Evolutionary conservation across 2,329 filamentous ascomycete genomes (phyloP), one percentile per base, ranked within the genome.

Genomic region (Kalmusia sp.): DNA sequence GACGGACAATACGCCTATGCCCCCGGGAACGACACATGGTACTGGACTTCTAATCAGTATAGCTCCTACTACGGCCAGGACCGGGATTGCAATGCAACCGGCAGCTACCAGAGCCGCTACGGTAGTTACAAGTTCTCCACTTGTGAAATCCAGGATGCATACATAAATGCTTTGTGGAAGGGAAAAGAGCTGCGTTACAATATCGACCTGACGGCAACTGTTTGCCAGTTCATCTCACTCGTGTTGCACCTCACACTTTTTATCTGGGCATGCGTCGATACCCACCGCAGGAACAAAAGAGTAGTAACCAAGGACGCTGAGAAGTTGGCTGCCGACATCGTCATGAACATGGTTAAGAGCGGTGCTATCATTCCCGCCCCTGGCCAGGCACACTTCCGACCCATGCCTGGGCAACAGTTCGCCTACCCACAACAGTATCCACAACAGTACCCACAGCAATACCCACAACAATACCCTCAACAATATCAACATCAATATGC

Each of bases 191-290:
- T 60, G 27, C 69, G 65, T 19, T 56, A 50, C 8, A 58, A 54
- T 7, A 48, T 67, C 14, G 57, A 63, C 41, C 43, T 67, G 11
- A 63, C 63, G 4, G 70, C 50, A 1, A 58, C 61, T 6, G 70
- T 69, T 8, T 70, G 68, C 43, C 70, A 73, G 35, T 72, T 65
- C 50, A 46, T 73, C 6, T 55, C 54, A 2, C 30, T 75, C 15
- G 14, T 67, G 1, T 39, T 74, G 33, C 73, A 76, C 44, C 65
- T 76, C 43, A 56, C 55, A 1, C 61, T 75, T 3, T 76, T 76
- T 52, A 56, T 75, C 9, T 75, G 72, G 70, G 73, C 73, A 1
- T 76, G 73, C 28, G 65, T 74, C 6, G 73, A 76, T 40, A 71
- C 69, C 14, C 54, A 69, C 38, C 51, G 49, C 4, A 46, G 68